Evolutionary conservation across 805 yeast species (phyloP), one percentile per base, ranked within the genome.

Genomic region (Wickerhamomyces bisporus): DNA sequence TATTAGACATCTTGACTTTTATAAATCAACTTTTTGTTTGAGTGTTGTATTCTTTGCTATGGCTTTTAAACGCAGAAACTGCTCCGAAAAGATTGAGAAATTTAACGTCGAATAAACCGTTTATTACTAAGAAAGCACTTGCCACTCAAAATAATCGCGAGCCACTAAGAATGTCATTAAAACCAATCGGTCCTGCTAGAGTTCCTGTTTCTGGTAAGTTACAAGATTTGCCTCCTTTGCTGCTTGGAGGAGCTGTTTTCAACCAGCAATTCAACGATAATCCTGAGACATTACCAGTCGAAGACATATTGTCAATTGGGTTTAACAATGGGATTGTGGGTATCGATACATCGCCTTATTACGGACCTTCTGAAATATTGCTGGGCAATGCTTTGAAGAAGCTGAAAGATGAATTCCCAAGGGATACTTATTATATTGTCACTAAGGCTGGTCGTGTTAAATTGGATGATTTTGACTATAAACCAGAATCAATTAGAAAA

Each of bases 311-410:
- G 16, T 55, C 64, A 34, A 50, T 58, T 12, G 93, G 89, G 0
- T 80, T 89, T 50, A 61, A 65, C 16, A 54, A 67, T 19, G 96
- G 96, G 0, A 65, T 86, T 42, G 72, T 70, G 32, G 93, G 95
- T 2, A 67, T 89, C 26, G 97, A 89, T 55, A 87, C 97, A 0
- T 85, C 96, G 0, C 96, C 97, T 4, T 88, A 86, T 62, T 89
- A 89, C 56, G 97, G 97, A 0, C 86, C 86, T 0, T 84, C 95
- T 5, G 98, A 89, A 53, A 68, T 61, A 15, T 46, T 89, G 12
- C 55, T 86, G 6, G 97, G 98, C 2, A 43, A 68, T 13, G 91
- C 88, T 0, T 62, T 89, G 46, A 57, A 60, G 18, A 46, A 58
- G 5, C 35, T 64, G 8, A 53, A 55, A 5, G 55, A 56, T 2